Evolutionary conservation across 208 protist genomes (phyloP), one percentile per base, ranked within the genome.

Genomic region (Leishmania gerbilli): DNA sequence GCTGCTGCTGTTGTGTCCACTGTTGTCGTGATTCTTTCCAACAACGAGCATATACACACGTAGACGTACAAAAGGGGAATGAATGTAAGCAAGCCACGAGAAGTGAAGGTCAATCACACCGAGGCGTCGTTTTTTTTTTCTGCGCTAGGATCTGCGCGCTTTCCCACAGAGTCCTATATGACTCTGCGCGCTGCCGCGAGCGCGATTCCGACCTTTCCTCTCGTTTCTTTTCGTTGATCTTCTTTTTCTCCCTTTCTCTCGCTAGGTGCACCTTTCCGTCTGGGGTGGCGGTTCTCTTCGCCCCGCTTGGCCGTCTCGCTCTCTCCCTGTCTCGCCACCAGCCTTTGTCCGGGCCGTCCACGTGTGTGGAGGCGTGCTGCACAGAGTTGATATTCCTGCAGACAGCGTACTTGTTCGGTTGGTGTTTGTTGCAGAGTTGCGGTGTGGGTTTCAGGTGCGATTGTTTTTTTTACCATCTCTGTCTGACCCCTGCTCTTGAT

Each of bases 181-280:
- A 42, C 15, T 13, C 24, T 62, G 40, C 7, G 45, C 72, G 21
- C 49, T 37, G 56, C 56, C 47, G 31, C 13, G 31, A 4, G n/a
- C 13, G 53, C 58, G 60, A 64, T 19, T 67, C 65, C 77, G 71
- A 40, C 17, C 62, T 53, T 60, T 40, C 5, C 11, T 71, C 42
- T 31, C 71, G 79, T 76, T 76, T 71, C 74, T 84, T 76, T 5
- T 13, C 15, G 13, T 37, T n/a, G 11, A 13, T 19, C n/a, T 67
- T 5, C 31, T 34, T 19, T 37, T 67, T 31, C 19, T 64, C 58
- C 31, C 27, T 67, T 27, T 11, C 27, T 67, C 24, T 67, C 3
- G 40, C 31, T 37, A 17, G n/a, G n/a, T 19, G 13, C n/a, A 13
- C 60, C n/a, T 37, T 15, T 19, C n/a, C 60, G n/a, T 31, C 27